These are phyloP conservation scores for Nyctanthes arbortristis DNA, from an alignment of 257 asterid species.

Conservation along the genomic window DNA sequence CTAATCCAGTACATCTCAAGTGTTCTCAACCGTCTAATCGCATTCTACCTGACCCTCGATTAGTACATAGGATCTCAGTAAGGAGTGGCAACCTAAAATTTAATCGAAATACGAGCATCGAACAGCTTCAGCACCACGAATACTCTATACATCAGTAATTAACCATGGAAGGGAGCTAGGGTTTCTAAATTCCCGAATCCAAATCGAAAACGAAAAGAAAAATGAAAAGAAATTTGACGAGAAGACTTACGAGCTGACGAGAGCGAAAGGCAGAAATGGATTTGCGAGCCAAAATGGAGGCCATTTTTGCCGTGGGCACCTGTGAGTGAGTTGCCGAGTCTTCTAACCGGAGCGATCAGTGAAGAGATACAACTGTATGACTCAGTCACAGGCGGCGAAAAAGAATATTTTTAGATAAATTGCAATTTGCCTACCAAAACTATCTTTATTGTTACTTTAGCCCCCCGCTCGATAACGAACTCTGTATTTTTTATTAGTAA, in stretches of 20 bases:
- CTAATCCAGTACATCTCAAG: background rate
- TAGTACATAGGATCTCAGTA: constrained; percentile 11
- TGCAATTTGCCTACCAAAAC: no score
- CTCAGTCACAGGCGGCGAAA: constrained; percentile 16
- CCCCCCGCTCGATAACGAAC: no score
- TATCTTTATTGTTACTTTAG: no score
- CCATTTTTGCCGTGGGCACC: constrained; percentile 40
- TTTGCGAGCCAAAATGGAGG: constrained; percentile 73
- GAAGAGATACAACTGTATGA: constrained; percentile 3
- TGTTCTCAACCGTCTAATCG: background rate
- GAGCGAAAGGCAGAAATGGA: constrained; percentile 66
- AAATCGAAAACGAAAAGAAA: constrained; percentile 6
- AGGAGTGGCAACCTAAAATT: constrained; percentile 27
- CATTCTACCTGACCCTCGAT: background rate
- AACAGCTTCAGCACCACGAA: background rate
- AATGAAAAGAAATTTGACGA: background rate
- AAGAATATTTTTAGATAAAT: no score
- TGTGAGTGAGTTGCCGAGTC: background rate
- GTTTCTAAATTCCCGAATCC: background rate
- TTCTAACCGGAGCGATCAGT: constrained; percentile 11
- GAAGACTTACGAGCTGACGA: constrained; percentile 64
- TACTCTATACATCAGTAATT: background rate
- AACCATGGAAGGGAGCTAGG: background rate
- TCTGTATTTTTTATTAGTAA: no score
- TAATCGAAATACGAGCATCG: constrained; percentile 3